phyloP scores from a whole-genome alignment of 106 monocot genomes.

The Dioscorea zingiberensis region DNA sequence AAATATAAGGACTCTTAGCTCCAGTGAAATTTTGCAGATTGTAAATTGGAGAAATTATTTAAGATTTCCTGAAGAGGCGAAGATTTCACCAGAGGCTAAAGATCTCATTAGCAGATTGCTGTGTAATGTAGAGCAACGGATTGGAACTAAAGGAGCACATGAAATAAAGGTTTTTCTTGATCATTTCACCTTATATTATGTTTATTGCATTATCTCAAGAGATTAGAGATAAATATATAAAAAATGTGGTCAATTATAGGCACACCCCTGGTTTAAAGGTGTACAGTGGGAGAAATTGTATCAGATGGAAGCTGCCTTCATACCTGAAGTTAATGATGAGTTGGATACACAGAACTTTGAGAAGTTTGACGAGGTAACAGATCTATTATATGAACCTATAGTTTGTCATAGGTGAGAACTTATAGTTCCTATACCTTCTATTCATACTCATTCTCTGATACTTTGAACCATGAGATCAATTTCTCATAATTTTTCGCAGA shows the following conservation, averaged over 20 bases:
- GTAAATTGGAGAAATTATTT: slow-evolving; percentile 7
- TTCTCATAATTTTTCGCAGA: too few species aligned
- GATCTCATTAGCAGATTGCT: slow-evolving; percentile 1
- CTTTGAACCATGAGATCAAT: too few species aligned
- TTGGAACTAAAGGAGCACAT: slow-evolving; percentile 1
- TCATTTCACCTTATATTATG: not conserved
- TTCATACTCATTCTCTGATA: too few species aligned
- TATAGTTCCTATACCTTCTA: too few species aligned
- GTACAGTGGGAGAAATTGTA: not conserved
- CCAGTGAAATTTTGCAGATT: not conserved
- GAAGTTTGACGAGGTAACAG: not conserved
- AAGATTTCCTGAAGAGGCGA: slow-evolving; percentile 3
- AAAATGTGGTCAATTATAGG: not conserved
- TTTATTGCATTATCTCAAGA: not conserved
- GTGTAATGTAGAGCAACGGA: slow-evolving; percentile 4
- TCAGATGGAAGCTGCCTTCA: not conserved
- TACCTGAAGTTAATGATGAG: slow-evolving; percentile 1
- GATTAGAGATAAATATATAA: not conserved
- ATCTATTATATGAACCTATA: not conserved
- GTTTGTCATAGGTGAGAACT: too few species aligned
- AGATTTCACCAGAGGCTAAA: slow-evolving; percentile 3
- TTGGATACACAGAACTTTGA: slow-evolving; percentile 1
- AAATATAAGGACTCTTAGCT: too few species aligned
- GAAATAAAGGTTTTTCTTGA: slow-evolving; percentile 3
- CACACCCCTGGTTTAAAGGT: not conserved